Percentiles rank a stretch among this genome's conserved stretches.
Conservation (phyloP, 148 eudicot genomes). For the Chenopodium album region DNA sequence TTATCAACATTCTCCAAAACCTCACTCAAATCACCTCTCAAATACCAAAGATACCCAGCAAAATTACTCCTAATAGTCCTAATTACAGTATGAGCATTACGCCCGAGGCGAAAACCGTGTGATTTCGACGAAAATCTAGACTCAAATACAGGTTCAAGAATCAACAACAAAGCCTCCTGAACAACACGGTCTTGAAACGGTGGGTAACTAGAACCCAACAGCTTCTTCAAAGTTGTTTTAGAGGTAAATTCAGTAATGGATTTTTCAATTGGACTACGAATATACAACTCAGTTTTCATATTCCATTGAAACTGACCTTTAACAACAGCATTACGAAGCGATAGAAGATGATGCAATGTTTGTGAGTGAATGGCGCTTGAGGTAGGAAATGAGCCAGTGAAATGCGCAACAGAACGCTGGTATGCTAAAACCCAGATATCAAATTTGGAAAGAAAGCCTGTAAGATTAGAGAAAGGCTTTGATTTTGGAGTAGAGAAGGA, state of each 20-base stretch:
- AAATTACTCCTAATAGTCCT: slow-evolving; percentile 86
- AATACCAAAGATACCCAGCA: slow-evolving; percentile 85
- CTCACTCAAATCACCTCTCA: slow-evolving; percentile 71
- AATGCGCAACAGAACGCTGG: slow-evolving; percentile 75
- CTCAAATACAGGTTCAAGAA: slow-evolving; percentile 91
- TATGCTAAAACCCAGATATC: slow-evolving; percentile 89
- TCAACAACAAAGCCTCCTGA: slow-evolving; percentile 71
- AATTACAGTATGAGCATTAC: slow-evolving; percentile 84
- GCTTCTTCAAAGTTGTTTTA: slow-evolving; percentile 36
- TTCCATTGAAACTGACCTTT: slow-evolving; percentile 55
- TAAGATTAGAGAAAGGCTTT: slow-evolving; percentile 58
- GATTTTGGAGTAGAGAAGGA: slow-evolving; percentile 45
- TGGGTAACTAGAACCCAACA: slow-evolving; percentile 28
- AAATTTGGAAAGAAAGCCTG: slow-evolving; percentile 73
- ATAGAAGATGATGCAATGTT: slow-evolving; percentile 45
- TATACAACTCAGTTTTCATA: slow-evolving; percentile 34
- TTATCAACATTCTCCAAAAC: slow-evolving; percentile 43
- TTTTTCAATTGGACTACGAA: slow-evolving; percentile 52
- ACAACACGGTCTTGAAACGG: slow-evolving; percentile 83
- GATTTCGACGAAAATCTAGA: slow-evolving; percentile 67
- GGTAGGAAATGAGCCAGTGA: slow-evolving; percentile 66
- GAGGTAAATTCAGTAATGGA: slow-evolving; percentile 37
- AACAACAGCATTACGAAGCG: slow-evolving; percentile 70
- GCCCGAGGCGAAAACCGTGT: slow-evolving; percentile 80
- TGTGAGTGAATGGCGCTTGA: slow-evolving; percentile 47